Conservation (phyloP, 129 eudicot species). For the Centella asiatica region DNA sequence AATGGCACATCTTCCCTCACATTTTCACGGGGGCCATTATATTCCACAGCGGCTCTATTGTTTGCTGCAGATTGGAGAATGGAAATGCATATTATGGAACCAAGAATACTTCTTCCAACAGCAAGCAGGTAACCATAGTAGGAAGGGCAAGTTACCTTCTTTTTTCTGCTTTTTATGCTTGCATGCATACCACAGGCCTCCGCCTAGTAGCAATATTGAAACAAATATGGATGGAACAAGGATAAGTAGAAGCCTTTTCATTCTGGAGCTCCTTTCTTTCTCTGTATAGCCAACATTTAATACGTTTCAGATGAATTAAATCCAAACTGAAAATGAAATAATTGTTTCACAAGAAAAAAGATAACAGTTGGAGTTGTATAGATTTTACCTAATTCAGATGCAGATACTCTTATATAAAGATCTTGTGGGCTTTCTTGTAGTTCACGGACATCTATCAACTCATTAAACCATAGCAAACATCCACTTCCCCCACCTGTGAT, state of each 20-base stretch:
- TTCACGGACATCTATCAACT: slow-evolving; percentile 31
- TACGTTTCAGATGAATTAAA: background rate
- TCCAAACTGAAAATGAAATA: too few species aligned
- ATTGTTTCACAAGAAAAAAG: background rate
- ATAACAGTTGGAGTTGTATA: background rate
- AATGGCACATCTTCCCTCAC: background rate
- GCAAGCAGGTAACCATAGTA: too few species aligned
- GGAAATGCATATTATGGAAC: too few species aligned
- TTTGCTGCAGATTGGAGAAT: background rate
- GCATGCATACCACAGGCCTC: background rate
- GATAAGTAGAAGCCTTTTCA: background rate
- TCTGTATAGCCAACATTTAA: background rate
- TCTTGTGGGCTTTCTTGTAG: slow-evolving; percentile 16
- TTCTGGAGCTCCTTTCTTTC: background rate
- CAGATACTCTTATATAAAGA: slow-evolving; percentile 26
- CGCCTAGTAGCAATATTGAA: background rate
- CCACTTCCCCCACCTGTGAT: slow-evolving; percentile 28
- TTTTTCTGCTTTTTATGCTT: background rate
- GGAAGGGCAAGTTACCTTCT: background rate
- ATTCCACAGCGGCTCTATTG: background rate
- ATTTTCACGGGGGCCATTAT: background rate
- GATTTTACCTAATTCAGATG: slow-evolving; percentile 28
- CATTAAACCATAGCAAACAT: slow-evolving; percentile 35
- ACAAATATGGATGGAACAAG: background rate
- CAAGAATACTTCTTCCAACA: too few species aligned